Evolutionary conservation across 1,284 basidiomycete species (phyloP), one percentile per base, ranked within the genome.

Genomic region (Papiliotrema laurentii): DNA sequence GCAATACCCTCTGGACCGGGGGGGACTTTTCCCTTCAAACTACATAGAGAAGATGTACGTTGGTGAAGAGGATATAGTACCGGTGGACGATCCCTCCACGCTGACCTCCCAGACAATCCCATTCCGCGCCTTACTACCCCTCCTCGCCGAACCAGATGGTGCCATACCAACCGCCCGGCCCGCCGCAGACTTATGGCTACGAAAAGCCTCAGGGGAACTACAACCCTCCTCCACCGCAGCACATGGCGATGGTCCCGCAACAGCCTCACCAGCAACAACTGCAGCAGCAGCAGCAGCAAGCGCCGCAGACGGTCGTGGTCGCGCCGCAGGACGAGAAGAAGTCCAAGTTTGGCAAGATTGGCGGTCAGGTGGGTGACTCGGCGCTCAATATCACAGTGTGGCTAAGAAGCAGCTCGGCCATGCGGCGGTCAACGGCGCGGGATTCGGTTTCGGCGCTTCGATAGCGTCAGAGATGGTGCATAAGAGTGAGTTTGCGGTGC

Each of bases 41-140:
- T 72, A 72, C 31, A 56, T 72, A 5, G 68, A 72, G 51, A 69
- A 69, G 47, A 30, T 63, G 69, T 70, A 50, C 55, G 67, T 55
- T 4, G 22, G 9, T 35, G 6, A 4, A 22, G 11, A 14, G 31
- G 30, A 18, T 40, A 9, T 36, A 24, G 43, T 48, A 34, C 37
- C 33, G 3, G 16, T 25, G 5, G 19, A 16, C 43, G 37, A 19
- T 19, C 37, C 18, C 40, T 13, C 9, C 18, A 10, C 34, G 11
- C 5, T 28, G 5, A 35, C 37, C 39, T 26, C 19, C 36, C 47
- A 36, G 34, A 27, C 26, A 39, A 37, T 47, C 45, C 9, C 43
- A 41, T 19, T 31, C 26, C 34, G 18, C 40, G 39, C 52, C 49
- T 22, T 48, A 55, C 43, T 42, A 51, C 24, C 51, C 48, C 14